Evolutionary conservation across 2,329 filamentous ascomycete species (phyloP), one percentile per base, ranked within the genome.

Genomic region (Aspergillus aculeatinus): DNA sequence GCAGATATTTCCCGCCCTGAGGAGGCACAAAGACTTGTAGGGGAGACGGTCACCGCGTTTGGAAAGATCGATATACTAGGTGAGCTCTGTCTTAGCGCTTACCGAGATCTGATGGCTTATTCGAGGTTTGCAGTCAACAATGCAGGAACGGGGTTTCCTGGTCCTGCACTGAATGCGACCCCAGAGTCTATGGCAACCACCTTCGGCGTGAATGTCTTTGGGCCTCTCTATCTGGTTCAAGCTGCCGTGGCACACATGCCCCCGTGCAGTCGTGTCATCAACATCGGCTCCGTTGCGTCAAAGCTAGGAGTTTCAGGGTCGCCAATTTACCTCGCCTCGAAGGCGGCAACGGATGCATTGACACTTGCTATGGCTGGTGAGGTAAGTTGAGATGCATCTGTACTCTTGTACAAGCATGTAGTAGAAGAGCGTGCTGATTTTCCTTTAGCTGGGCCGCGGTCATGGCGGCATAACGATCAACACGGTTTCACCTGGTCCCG

Each of bases 1-100:
- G 60, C 65, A 2, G 56, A 56, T n/a, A 49, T 68, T 14, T 57
- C 51, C 16, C 61, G 60, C 2, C 21, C 60, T 16, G 58, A 63
- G 2, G 62, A 59, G 4, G 52, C 52, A 5, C 27, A 48, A 9
- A 55, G 42, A 21, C 42, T 55, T 7, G 42, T 55, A 16, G 19
- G 19, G 3, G 16, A 31, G n/a, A 27, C 52, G 2, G 42, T 55
- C 9, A 5, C 25, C 21, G 25, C 39, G 4, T 55, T 55, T 31
- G 52, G 25, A 5, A 48, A 44, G 25, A 29, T 55, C 42, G 52
- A 55, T 48, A 48, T 55, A n/a, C 39, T 55, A 31, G 52, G 52
- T 55, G 14, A 5, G 52, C 21, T 2, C 9, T 31, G 11, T 19
- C 10, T 19, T 48, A 42, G 11, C 12, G 6, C 25, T 10, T 14